Conservation (phyloP, 257 asterid species). For the Fraxinus americana region DNA sequence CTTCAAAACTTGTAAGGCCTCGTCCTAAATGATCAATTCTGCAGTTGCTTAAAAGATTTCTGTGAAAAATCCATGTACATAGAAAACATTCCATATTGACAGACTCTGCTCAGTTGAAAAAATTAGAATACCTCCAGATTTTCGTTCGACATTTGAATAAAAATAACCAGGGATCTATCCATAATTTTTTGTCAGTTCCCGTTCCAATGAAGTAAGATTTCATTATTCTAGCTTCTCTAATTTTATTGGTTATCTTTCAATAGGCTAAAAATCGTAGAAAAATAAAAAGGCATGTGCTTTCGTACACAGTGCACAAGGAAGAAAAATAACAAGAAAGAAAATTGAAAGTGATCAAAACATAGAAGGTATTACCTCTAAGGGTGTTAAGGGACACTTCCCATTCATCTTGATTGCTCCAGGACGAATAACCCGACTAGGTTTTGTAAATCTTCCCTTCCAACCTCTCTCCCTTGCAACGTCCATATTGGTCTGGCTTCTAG, state of each 20-base stretch:
- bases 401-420: conserved; percentile 89
- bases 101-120: background rate
- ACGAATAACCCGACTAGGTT: conserved; percentile 80
- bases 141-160: background rate
- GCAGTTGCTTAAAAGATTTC: background rate
- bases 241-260: background rate
- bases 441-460: conserved; percentile 96
- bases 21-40: background rate
- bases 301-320: conserved; percentile 2
- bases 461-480: conserved; percentile 99
- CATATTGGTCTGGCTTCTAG: no score
- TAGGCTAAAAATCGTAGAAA: background rate
- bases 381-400: conserved; percentile 95
- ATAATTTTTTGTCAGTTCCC: no score
- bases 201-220: no score
- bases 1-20: background rate
- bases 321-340: background rate
- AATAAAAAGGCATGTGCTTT: conserved; percentile 7
- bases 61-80: background rate
- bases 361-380: conserved; percentile 74
- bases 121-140: background rate
- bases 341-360: background rate
- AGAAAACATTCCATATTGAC: background rate
- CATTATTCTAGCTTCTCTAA: background rate
- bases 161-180: no score